Conservation (phyloP, 441 rosid genomes). For the Eutrema salsugineum region DNA sequence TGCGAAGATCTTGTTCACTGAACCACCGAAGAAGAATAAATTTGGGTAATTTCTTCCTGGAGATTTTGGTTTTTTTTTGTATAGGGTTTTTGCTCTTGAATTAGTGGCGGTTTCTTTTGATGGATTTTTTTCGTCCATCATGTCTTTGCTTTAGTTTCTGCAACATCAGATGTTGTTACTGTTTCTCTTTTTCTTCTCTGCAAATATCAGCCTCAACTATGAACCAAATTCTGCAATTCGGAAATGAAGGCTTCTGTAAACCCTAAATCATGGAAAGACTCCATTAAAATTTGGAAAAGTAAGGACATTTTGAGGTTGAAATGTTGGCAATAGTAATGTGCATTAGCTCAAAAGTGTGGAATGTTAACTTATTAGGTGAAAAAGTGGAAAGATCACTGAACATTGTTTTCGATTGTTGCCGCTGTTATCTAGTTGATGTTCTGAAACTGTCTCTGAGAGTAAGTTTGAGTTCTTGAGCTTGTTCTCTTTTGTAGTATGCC, state of each 20-base stretch:
- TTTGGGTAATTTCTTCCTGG: conserved; percentile 50
- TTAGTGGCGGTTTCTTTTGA: not conserved
- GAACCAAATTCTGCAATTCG: not conserved
- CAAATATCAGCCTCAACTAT: not conserved
- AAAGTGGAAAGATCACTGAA: not conserved
- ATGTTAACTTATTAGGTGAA: not conserved
- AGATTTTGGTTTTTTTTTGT: not conserved
- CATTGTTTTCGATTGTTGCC: not conserved
- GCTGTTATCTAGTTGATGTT: not conserved
- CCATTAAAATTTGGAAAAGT: not conserved
- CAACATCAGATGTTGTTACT: not conserved
- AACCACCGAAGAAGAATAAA: conserved; percentile 50
- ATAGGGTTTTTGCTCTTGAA: not conserved
- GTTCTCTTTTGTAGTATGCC: conserved; percentile 10
- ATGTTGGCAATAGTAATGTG: not conserved
- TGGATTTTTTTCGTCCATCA: conserved; percentile 34
- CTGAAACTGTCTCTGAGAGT: not conserved
- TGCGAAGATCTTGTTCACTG: conserved; percentile 62
- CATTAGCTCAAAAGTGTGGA: not conserved
- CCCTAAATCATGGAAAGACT: conserved; percentile 6
- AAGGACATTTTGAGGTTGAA: not conserved
- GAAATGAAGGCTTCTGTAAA: not conserved
- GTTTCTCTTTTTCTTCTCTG: not conserved
- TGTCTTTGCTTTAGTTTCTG: not conserved
- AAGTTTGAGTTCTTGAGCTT: conserved; percentile 9